Base-by-base conservation (phyloP, 306 rosid species). In the Ormosia emarginata region DNA sequence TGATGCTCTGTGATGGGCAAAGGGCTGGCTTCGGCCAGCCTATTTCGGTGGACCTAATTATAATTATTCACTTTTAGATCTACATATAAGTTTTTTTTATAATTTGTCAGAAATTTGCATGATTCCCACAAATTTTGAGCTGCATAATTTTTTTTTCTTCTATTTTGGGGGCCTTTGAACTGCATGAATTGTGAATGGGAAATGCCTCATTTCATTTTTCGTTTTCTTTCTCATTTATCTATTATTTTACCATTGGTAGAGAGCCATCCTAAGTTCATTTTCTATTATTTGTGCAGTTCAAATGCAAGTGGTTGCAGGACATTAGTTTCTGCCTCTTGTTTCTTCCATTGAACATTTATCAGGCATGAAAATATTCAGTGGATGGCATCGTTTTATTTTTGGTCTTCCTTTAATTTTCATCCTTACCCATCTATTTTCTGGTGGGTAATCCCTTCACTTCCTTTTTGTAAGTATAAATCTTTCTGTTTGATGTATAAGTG, bases 331-430 rank as follows among this genome's bases (percentile, higher is more conserved):
- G 62, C 71, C 65, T 8, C 44, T 44, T 74, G 53, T 24, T 67
- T 57, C 30, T 74, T 77, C 63, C 29, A 77, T 47, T 77, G 74
- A 78, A 62, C 24, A 47, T 58, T 30, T 36, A 71, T 74, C 15
- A 57, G 70, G 8, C 87, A 90, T 90, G 98, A 91, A 84, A 88
- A 29, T 86, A 12, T 84, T 90, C 84, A 86, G 84, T 75, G 91
- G 90, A 55, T 89, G 98, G 91, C 93, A 79, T 56, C 85, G 93
- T 69, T 79, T 91, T 80, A 87, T 92, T 71, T 79, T 88, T 39
- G 76, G 85, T 49, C 89, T 95, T 67, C 98, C 97, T 58, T 85
- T 93, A 15, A 4, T 90, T 37, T 87, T 92, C 89, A 83, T 95
- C 79, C 82, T 93, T 78, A 87, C 92, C 46, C 85, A 85, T 85